Base-by-base conservation (phyloP, 805 yeast genomes). In the Grigorovia yakushimaensis region DNA sequence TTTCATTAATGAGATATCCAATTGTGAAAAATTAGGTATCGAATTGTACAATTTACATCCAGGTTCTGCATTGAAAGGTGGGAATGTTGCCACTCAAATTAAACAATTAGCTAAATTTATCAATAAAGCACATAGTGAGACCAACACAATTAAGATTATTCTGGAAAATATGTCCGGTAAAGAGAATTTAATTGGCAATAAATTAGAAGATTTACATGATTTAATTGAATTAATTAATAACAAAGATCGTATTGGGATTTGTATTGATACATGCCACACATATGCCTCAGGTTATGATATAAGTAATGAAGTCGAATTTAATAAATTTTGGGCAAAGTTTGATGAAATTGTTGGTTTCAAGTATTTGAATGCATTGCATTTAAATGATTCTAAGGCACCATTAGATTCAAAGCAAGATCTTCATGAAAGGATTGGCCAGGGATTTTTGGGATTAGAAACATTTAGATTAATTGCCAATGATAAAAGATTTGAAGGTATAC, bases 111-210 rank as follows among this genome's bases (percentile, higher is more conserved):
- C 98, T 0, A 71, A 72, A 21, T 83, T 84, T 54, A 81, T 93
- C 52, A 91, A 93, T 63, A 73, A 68, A 42, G 97, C 95, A 5
- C 82, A 85, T 43, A 65, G 66, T 22, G 79, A 78, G 48, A 93
- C 98, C 0, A 57, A 68, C 6, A 82, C 79, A 60, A 98, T 93
- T 30, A 89, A 83, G 58, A 81, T 93, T 41, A 94, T 93, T 11
- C 73, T 93, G 49, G 98, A 93, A 60, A 93, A 91, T 60, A 93
- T 93, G 98, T 96, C 98, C 1, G 98, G 98, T 9, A 94, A 88
- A 56, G 96, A 96, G 2, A 83, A 85, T 51, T 74, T 91, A 50
- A 83, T 93, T 39, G 98, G 98, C 1, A 82, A 91, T 3, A 72
- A 76, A 39, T 67, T 91, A 24, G 79, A 84, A 53, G 98, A 93